These are phyloP conservation scores for Pulveroboletus ridleyi DNA, from an alignment of 1,284 basidiomycete genomes.

Conservation along the genomic window DNA sequence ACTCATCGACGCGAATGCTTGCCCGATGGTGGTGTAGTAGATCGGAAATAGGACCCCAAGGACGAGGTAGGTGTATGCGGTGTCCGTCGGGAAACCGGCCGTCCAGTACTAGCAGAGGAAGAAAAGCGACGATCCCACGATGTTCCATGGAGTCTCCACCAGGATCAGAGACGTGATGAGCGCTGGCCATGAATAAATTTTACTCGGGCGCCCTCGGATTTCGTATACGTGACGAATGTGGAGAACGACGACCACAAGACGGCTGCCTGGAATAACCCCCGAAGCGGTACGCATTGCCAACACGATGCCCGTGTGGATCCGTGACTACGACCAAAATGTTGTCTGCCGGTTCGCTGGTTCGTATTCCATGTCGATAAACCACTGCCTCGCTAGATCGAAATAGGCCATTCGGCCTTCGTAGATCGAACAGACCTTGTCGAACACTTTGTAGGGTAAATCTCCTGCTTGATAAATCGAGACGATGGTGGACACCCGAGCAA, in stretches of 20 bases:
- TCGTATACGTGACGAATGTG: conserved; percentile 64
- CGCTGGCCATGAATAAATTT: conserved; percentile 87
- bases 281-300: conserved; percentile 82
- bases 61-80: conserved; percentile 61
- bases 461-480: conserved; percentile 78
- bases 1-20: conserved; percentile 71
- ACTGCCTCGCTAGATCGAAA: conserved; percentile 71
- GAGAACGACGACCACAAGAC: conserved; percentile 59
- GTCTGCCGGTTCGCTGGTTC: conserved; percentile 63
- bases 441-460: conserved; percentile 57
- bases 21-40: conserved; percentile 63
- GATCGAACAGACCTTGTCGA: conserved; percentile 76
- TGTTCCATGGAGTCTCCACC: conserved; percentile 73
- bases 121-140: conserved; percentile 60
- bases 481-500: conserved; percentile 58
- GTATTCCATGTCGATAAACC: conserved; percentile 77
- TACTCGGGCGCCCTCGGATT: conserved; percentile 74
- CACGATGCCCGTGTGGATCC: conserved; percentile 60
- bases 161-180: conserved; percentile 70
- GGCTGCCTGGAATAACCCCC: conserved; percentile 83
- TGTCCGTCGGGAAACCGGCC: conserved; percentile 55
- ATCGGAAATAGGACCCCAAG: conserved; percentile 54
- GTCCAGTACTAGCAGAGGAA: conserved; percentile 80
- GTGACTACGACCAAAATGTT: conserved; percentile 66
- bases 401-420: conserved; percentile 78